Evolutionary conservation across 345 rosid species (phyloP), one percentile per base, ranked within the genome.

Genomic region (Eucalyptus cloeziana): DNA sequence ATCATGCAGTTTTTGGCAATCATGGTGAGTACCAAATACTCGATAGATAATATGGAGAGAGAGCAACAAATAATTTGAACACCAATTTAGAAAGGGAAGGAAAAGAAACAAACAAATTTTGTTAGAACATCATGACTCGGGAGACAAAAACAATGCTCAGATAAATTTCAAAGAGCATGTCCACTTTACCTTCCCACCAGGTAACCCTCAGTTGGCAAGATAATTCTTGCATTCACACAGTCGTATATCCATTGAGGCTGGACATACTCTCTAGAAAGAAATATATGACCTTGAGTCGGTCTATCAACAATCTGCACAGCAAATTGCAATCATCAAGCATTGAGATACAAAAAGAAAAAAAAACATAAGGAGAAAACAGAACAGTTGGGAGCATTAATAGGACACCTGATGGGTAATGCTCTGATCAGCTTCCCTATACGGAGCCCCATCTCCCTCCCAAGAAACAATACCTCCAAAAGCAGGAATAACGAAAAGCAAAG

Each of bases 191-290:
- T 96, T 89, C 99, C 98, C 87, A 96, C 97, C 91, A 93, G 81
- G 89, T 96, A 98, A 40, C 89, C 91, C 30, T 95, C 97, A 52
- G 93, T 93, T 87, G 98, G 99, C 89, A 98, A 93, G 91, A 94
- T 92, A 76, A 98, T 91, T 67, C 97, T 92, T 47, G 99, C 93
- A 94, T 97, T 97, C 89, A 97, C 92, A 49, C 95, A 96, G 90
- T 98, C 99, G 87, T 90, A 95, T 88, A 98, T 91, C 99, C 99
- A 98, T 90, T 97, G 99, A 67, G 99, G 99, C 89, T 97, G 99
- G 86, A 96, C 93, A 94, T 97, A 96, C 86, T 94, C 96, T 92
- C 97, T 94, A 30, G 99, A 97, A 31, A 98, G 95, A 90, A 94
- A 95, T 88, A 88, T 56, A 91, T 98, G 99, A 87, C 97, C 98